Evolutionary conservation across 257 asterid genomes (phyloP).

Genomic region (Salvia hispanica): DNA sequence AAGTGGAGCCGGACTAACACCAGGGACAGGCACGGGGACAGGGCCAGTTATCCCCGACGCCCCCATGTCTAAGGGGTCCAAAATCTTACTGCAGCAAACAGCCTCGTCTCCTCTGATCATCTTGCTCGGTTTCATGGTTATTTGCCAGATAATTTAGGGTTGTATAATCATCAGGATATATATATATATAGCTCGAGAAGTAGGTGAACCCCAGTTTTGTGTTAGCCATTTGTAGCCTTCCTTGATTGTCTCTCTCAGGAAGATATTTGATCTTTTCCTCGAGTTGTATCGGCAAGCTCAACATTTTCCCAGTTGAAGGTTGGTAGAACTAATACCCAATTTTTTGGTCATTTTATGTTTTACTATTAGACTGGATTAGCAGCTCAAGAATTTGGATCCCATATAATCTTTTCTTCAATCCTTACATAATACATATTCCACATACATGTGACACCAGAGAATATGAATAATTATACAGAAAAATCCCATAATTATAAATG

Average conservation of each 20-base stretch:
- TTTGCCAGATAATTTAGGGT: slow-evolving; percentile 33
- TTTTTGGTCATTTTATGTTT: slow-evolving; percentile 3
- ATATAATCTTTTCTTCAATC: too few species aligned
- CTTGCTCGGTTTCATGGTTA: slow-evolving; percentile 36
- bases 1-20: slow-evolving; percentile 45
- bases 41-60: slow-evolving; percentile 43
- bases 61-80: slow-evolving; percentile 38
- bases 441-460: too few species aligned
- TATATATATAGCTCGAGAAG: slow-evolving; percentile 18
- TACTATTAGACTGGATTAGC: too few species aligned
- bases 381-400: too few species aligned
- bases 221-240: slow-evolving; percentile 30
- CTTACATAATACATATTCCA: too few species aligned
- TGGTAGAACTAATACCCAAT: slow-evolving; percentile 15
- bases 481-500: background rate
- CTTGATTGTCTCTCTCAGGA: background rate
- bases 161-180: background rate
- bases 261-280: slow-evolving; percentile 13
- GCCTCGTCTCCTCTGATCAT: slow-evolving; percentile 23
- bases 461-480: background rate
- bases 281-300: slow-evolving; percentile 15
- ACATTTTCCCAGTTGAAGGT: slow-evolving; percentile 27
- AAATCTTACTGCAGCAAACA: slow-evolving; percentile 13
- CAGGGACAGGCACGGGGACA: slow-evolving; percentile 17
- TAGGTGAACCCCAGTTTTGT: slow-evolving; percentile 54